Evolutionary conservation across 768 basidiomycete genomes (phyloP).

Genomic region (Heimioporus sp.): DNA sequence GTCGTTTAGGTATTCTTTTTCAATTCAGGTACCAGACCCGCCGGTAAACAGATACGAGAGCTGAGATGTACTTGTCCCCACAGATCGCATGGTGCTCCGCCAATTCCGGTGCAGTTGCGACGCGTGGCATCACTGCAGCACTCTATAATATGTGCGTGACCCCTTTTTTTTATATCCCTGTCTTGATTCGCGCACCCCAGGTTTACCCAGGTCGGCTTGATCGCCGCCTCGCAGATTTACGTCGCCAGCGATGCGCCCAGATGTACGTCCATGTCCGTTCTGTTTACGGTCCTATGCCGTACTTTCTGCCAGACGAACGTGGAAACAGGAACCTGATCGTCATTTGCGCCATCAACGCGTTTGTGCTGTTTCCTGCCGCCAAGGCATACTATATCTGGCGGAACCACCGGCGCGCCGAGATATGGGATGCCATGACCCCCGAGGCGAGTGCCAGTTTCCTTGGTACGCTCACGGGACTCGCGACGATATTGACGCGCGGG

Average conservation of each 20-base stretch:
- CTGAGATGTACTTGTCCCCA: not conserved
- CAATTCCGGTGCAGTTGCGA: conserved; percentile 58
- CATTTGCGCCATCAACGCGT: conserved; percentile 49
- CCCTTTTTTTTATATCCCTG: not conserved
- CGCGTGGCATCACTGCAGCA: conserved; percentile 57
- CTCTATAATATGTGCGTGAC: conserved; percentile 50
- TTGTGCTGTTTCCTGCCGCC: conserved; percentile 51
- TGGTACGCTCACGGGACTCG: not conserved
- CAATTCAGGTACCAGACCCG: conserved; percentile 38
- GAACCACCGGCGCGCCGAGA: conserved; percentile 49
- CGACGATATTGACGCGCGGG: not conserved
- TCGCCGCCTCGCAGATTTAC: conserved; percentile 58
- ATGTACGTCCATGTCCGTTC: conserved; percentile 34
- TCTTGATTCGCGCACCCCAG: conserved; percentile 7
- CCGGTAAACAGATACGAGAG: not conserved
- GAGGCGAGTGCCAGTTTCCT: conserved; percentile 32
- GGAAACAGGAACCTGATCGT: conserved; percentile 56
- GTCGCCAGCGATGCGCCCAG: conserved; percentile 53
- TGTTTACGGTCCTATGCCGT: no score
- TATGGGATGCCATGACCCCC: conserved; percentile 57
- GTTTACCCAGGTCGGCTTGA: conserved; percentile 42
- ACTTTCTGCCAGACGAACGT: conserved; percentile 41
- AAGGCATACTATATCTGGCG: conserved; percentile 59
- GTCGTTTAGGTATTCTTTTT: conserved; percentile 40
- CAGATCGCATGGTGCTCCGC: conserved; percentile 58